phyloP scores from a whole-genome alignment of 257 asterid genomes.

The Solanum pinnatisectum region DNA sequence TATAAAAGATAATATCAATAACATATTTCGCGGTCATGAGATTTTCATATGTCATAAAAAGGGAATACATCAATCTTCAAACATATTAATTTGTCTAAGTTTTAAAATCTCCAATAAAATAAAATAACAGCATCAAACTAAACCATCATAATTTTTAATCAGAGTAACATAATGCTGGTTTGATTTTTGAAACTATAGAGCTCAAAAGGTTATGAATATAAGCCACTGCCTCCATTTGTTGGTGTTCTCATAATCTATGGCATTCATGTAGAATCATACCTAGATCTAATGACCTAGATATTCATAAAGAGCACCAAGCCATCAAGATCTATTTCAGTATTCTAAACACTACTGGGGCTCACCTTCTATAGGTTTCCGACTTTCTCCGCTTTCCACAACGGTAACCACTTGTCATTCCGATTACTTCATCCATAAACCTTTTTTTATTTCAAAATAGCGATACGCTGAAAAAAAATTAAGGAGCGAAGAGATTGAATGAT shows the following conservation, averaged over 20 bases:
- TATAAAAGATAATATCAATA: not conserved
- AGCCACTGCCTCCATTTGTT: constrained; percentile 36
- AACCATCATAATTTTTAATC: not conserved
- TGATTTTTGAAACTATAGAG: not conserved
- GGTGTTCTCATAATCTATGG: too few species aligned
- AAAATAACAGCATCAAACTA: not conserved
- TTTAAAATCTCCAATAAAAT: not conserved
- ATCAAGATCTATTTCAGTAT: too few species aligned
- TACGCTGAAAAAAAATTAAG: too few species aligned
- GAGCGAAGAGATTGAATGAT: constrained; percentile 10
- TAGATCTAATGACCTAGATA: too few species aligned
- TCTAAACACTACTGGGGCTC: too few species aligned
- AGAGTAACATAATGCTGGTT: not conserved
- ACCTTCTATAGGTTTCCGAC: too few species aligned
- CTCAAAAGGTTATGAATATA: constrained; percentile 19
- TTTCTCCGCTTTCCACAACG: too few species aligned
- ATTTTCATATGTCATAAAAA: not conserved
- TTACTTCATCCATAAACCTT: too few species aligned
- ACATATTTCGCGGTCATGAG: not conserved
- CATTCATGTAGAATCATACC: too few species aligned
- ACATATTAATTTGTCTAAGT: not conserved
- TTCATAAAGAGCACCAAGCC: too few species aligned
- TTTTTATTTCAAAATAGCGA: too few species aligned
- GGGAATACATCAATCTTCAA: not conserved
- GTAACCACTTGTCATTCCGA: too few species aligned